Evolutionary conservation across 768 basidiomycete species (phyloP).

Genomic region (Mycena metata): DNA sequence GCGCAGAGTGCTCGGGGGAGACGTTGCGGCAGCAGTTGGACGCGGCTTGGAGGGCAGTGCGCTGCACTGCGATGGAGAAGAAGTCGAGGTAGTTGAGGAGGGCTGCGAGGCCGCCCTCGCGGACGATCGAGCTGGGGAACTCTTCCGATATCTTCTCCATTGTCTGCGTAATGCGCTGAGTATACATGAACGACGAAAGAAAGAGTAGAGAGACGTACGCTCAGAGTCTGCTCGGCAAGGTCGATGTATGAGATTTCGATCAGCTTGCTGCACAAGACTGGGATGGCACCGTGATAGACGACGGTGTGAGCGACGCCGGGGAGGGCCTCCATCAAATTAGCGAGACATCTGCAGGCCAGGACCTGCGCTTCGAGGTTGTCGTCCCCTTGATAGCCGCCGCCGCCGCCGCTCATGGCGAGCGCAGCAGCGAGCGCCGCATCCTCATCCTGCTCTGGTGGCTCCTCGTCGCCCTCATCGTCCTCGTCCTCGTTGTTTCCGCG

Average conservation of each 20-base stretch:
- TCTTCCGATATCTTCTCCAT: constrained; percentile 99
- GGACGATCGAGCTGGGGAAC: constrained; percentile 94
- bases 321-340: constrained; percentile 98
- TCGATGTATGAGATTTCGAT: constrained; percentile 98
- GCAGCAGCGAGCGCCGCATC: constrained; percentile 92
- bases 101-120: constrained; percentile 94
- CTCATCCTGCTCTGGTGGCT: constrained; percentile 75
- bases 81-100: constrained; percentile 97
- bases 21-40: constrained; percentile 97
- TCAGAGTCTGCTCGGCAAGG: constrained; percentile 96
- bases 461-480: constrained; percentile 80
- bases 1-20: constrained; percentile 87
- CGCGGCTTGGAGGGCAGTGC: constrained; percentile 96
- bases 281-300: constrained; percentile 98
- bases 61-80: constrained; percentile 97
- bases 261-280: constrained; percentile 96
- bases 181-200: constrained; percentile 28
- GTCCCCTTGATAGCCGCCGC: constrained; percentile 80
- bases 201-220: constrained; percentile 70
- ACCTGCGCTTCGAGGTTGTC: constrained; percentile 95
- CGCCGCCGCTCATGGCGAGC: constrained; percentile 83
- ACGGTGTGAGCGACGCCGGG: constrained; percentile 98
- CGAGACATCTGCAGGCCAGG: constrained; percentile 95
- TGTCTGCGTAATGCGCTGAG: constrained; percentile 66
- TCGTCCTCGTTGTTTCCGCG: constrained; percentile 80